Base-by-base conservation (phyloP, 495 filamentous ascomycete genomes). In the Stereocaulon alpinum region DNA sequence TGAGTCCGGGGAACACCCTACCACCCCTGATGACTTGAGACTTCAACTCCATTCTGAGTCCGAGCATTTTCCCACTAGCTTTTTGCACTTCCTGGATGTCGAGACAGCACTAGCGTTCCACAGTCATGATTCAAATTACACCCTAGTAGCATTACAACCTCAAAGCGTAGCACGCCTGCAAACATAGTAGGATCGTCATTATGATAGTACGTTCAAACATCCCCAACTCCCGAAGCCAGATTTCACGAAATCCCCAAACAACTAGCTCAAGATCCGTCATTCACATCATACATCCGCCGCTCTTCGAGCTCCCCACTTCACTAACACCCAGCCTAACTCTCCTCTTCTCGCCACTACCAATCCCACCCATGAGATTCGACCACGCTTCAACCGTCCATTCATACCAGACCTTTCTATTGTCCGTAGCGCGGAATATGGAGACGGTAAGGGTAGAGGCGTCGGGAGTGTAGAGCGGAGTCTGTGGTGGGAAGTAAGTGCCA, bases 331-430 rank as follows among this genome's bases (percentile, higher is more conserved):
- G 75, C 68, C 88, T 83, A 66, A 90, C 77, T 53, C 86, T 80
- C 61, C 80, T 81, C 53, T 77, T 78, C 18, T 75, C 80, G 2
- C 27, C 32, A 1, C 49, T 40, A 14, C 58, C 61, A 17, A 17
- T 24, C 0, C 58, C 55, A 17, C 47, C 58, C 14, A 40, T 40
- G n/a, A 50, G 2, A 17, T 71, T 69, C 54, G 40, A 50, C 57
- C 54, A 68, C 10, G 83, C 76, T 69, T 97, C 93, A 1, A 95
- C 84, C 65, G 93, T 77, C 93, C 93, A 99, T 70, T 99, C 92
- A 70, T 99, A 99, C 94, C 93, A 99, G 14, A 97, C 92, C 73
- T 91, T 95, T 20, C 87, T 80, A 66, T 95, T 88, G 69, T 97
- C 91, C 7, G 93, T 96, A 71, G 91, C 87, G 61, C 93, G 81